These are phyloP conservation scores for Fonsecaea pugnacius DNA, from an alignment of 2,329 filamentous ascomycete genomes.

Conservation along the genomic window DNA sequence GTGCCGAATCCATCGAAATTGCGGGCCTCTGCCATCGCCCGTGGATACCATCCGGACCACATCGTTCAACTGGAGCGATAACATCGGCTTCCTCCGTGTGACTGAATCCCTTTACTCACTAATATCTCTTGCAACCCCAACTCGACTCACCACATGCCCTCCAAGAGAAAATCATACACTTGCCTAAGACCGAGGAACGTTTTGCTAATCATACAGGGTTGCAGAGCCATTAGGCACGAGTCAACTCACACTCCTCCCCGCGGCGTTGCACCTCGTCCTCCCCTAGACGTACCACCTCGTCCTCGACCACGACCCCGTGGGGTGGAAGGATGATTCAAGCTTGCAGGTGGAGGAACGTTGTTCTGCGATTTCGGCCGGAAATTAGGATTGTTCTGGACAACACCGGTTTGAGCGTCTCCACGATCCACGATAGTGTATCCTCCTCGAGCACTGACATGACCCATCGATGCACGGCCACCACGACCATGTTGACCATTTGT, in stretches of 20 bases:
- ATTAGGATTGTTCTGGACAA: slow-evolving; percentile 59
- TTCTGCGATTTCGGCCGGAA: slow-evolving; percentile 61
- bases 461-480: slow-evolving; percentile 28
- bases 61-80: slow-evolving; percentile 24
- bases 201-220: slow-evolving; percentile 4
- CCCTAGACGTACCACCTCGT: slow-evolving; percentile 40
- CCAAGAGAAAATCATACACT: background rate
- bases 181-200: background rate
- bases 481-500: slow-evolving; percentile 16
- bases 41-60: background rate
- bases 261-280: slow-evolving; percentile 40
- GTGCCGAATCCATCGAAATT: slow-evolving; percentile 1
- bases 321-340: slow-evolving; percentile 40
- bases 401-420: slow-evolving; percentile 57
- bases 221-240: background rate
- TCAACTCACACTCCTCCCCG: slow-evolving; percentile 31
- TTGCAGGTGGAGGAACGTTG: slow-evolving; percentile 55
- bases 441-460: slow-evolving; percentile 37
- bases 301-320: slow-evolving; percentile 44
- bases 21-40: slow-evolving; percentile 6
- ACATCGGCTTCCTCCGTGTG: slow-evolving; percentile 25
- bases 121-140: slow-evolving; percentile 8
- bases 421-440: slow-evolving; percentile 52
- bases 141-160: background rate
- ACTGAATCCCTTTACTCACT: slow-evolving; percentile 29